These are phyloP conservation scores for Oemleria cerasiformis DNA, from an alignment of 306 rosid genomes.

Conservation along the genomic window DNA sequence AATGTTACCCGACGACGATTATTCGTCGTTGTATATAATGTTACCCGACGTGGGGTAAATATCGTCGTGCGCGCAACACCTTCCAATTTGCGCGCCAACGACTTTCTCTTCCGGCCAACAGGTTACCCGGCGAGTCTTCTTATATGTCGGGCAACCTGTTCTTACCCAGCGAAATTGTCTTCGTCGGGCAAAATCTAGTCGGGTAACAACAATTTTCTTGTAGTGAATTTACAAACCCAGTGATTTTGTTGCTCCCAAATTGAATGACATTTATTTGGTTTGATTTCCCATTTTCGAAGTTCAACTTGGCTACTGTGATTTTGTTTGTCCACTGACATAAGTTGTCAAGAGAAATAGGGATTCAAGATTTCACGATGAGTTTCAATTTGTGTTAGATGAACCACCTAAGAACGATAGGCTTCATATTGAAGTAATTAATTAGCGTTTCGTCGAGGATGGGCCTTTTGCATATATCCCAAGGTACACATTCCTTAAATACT, in stretches of 20 bases:
- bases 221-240: too few relatives aligned
- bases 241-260: background rate
- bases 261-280: background rate
- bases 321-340: slow-evolving; percentile 29
- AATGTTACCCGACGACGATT: too few relatives aligned
- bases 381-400: slow-evolving; percentile 61
- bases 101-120: too few relatives aligned
- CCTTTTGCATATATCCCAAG: slow-evolving; percentile 86
- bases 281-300: background rate
- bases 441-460: slow-evolving; percentile 79
- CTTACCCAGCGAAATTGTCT: too few relatives aligned
- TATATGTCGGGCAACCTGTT: too few relatives aligned
- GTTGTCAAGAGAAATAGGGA: slow-evolving; percentile 76
- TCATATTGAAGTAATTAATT: slow-evolving; percentile 64
- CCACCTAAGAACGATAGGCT: slow-evolving; percentile 68
- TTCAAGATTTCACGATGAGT: slow-evolving; percentile 84
- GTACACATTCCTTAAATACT: slow-evolving; percentile 29
- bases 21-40: too few relatives aligned
- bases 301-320: background rate
- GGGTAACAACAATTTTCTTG: too few relatives aligned
- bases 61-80: too few relatives aligned
- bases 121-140: too few relatives aligned
- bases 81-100: too few relatives aligned
- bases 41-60: too few relatives aligned
- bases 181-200: too few relatives aligned